Base-by-base conservation (phyloP, 306 rosid species). In the Inga leiocalycina region DNA sequence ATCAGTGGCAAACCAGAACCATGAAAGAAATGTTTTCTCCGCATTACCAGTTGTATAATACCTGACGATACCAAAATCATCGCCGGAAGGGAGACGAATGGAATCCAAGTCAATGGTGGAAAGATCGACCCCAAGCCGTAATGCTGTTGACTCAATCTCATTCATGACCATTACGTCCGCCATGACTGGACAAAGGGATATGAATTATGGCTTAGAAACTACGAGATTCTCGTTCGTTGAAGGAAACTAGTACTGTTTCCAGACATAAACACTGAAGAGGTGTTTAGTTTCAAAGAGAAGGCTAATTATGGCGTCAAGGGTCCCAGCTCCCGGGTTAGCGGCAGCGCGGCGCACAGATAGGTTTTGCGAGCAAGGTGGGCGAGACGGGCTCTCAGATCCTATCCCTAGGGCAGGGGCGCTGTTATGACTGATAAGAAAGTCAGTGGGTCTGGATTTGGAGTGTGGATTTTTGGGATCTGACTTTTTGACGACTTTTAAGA, bases 61-160 rank as follows among this genome's bases (percentile, higher is more conserved):
- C 95, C 95, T 91, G 20, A 44, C 17, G 2, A 89, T 80, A 72
- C 90, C 93, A 32, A 75, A 89, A 16, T 86, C 82, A 10, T 89
- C 85, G 71, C 91, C 92, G 0, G 86, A 83, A 41, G 95, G 93
- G 11, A 89, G 84, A 35, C 78, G 89, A 67, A 91, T 88, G 19
- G 93, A 80, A 45, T 86, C 86, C 56, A 86, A 73, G 79, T 91
- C 90, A 43, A 89, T 2, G 52, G 52, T 76, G 17, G 84, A 69
- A 34, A 87, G 81, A 83, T 91, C 93, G 41, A 91, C 83, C 35
- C 90, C 93, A 35, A 89, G 80, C 30, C 74, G 74, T 14, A 70
- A 84, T 77, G 95, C 93, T 32, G 88, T 83, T 0, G 34, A 88
- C 61, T 88, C 93, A 7, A 88, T 67, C 6, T 88, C 93, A 1